phyloP scores from a whole-genome alignment of 163 green algal genomes.

The Chlorella variabilis region DNA sequence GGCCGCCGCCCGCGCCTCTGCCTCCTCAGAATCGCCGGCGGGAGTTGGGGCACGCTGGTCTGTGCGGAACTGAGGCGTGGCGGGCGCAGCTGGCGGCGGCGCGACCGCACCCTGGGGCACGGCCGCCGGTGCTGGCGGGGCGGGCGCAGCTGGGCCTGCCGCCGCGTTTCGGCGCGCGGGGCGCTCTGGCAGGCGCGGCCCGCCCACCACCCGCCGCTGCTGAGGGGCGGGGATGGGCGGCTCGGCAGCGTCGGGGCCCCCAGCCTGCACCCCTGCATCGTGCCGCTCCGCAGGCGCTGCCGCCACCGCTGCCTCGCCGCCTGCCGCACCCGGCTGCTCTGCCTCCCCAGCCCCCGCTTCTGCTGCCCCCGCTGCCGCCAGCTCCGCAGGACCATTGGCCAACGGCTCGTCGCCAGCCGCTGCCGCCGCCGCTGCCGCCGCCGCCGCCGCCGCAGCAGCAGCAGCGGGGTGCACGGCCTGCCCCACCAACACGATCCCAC shows the following conservation, averaged over 20 bases:
- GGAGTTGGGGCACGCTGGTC: constrained; percentile 20
- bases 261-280: not conserved
- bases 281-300: not conserved
- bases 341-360: not conserved
- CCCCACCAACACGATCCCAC: not conserved
- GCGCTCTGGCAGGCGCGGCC: constrained; percentile 28
- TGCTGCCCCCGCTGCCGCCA: not conserved
- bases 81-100: constrained; percentile 14
- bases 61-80: constrained; percentile 26
- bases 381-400: not conserved
- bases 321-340: not conserved
- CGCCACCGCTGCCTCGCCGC: not conserved
- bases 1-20: not conserved
- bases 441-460: not conserved
- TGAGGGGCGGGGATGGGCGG: constrained; percentile 26
- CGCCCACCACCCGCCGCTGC: constrained; percentile 39
- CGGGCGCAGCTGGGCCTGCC: not conserved
- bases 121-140: not conserved
- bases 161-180: constrained; percentile 3
- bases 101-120: not conserved
- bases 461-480: not conserved
- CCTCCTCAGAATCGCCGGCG: constrained; percentile 10
- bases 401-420: not conserved
- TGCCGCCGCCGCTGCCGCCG: not conserved
- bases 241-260: not conserved